These are phyloP conservation scores for barrel medic (Medicago truncatula) DNA, from an alignment of 306 rosid genomes.

Conservation along the genomic window DNA sequence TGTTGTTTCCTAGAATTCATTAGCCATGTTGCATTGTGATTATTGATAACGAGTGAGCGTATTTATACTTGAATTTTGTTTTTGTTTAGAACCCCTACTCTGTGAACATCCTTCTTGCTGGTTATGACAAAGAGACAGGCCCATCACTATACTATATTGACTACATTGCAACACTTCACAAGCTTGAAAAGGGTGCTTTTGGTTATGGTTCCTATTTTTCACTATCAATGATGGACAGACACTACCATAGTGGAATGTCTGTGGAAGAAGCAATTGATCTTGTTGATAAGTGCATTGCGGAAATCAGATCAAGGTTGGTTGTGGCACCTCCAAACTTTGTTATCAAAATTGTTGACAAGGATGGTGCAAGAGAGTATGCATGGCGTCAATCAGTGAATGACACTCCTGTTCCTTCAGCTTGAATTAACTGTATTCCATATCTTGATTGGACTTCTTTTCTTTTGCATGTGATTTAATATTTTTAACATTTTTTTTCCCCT, in stretches of 20 bases:
- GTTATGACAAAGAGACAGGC: constrained; percentile 87
- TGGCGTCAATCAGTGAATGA: constrained; percentile 79
- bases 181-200: constrained; percentile 96
- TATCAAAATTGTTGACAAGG: constrained; percentile 90
- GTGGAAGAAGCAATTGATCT: constrained; percentile 79
- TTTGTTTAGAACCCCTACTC: constrained; percentile 77
- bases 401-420: constrained; percentile 49
- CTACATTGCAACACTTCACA: constrained; percentile 95
- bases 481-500: background rate
- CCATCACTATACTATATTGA: constrained; percentile 85
- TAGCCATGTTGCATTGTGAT: constrained; percentile 18
- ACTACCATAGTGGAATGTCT: constrained; percentile 82
- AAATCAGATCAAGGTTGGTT: constrained; percentile 78
- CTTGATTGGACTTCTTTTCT: constrained; percentile 22
- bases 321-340: constrained; percentile 95
- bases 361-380: constrained; percentile 87
- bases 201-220: constrained; percentile 94
- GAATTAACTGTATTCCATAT: constrained; percentile 34
- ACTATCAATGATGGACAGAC: constrained; percentile 93
- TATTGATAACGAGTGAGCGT: background rate
- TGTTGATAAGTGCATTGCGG: constrained; percentile 81
- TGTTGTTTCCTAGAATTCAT: constrained; percentile 10
- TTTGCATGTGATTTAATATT: background rate
- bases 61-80: constrained; percentile 35
- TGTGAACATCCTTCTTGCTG: constrained; percentile 92